These are phyloP conservation scores for Annulohypoxylon moriforme DNA, from an alignment of 495 filamentous ascomycete genomes.

Conservation along the genomic window DNA sequence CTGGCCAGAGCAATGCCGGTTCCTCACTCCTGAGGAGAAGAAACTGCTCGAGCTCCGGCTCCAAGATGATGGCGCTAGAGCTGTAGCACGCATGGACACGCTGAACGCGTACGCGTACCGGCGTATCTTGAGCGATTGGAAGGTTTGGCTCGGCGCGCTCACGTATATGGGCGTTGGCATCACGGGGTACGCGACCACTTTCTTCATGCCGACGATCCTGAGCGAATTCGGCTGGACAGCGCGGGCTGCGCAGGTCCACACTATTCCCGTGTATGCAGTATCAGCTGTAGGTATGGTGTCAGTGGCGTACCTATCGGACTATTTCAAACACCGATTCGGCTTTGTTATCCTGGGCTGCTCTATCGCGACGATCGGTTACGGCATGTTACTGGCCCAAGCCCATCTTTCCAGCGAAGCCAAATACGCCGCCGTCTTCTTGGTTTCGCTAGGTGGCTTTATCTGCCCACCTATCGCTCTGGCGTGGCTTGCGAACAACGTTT, in stretches of 20 bases:
- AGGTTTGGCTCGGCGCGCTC: constrained; percentile 64
- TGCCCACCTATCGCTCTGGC: constrained; percentile 63
- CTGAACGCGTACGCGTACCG: constrained; percentile 59
- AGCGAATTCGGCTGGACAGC: constrained; percentile 66
- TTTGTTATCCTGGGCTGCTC: constrained; percentile 62
- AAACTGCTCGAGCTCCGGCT: constrained; percentile 57
- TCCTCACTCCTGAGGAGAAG: constrained; percentile 61
- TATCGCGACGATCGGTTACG: constrained; percentile 62
- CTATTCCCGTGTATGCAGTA: constrained; percentile 67
- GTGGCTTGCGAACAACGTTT: constrained; percentile 65
- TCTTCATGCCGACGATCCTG: constrained; percentile 69
- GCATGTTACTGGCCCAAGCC: constrained; percentile 58
- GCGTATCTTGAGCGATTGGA: constrained; percentile 64
- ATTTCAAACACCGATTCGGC: constrained; percentile 53
- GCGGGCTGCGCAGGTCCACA: constrained; percentile 63
- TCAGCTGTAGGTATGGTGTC: constrained; percentile 59
- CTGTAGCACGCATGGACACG: constrained; percentile 59
- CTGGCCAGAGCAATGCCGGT: constrained; percentile 64
- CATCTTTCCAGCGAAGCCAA: constrained; percentile 50
- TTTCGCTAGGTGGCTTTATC: constrained; percentile 63
- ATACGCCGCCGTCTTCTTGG: constrained; percentile 68
- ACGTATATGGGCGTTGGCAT: constrained; percentile 64
- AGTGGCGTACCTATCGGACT: constrained; percentile 58
- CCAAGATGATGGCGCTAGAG: constrained; percentile 53
- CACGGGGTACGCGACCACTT: constrained; percentile 62